These are phyloP conservation scores for Sordariomycetes sp. DNA, from an alignment of 2,329 filamentous ascomycete species.

Conservation along the genomic window DNA sequence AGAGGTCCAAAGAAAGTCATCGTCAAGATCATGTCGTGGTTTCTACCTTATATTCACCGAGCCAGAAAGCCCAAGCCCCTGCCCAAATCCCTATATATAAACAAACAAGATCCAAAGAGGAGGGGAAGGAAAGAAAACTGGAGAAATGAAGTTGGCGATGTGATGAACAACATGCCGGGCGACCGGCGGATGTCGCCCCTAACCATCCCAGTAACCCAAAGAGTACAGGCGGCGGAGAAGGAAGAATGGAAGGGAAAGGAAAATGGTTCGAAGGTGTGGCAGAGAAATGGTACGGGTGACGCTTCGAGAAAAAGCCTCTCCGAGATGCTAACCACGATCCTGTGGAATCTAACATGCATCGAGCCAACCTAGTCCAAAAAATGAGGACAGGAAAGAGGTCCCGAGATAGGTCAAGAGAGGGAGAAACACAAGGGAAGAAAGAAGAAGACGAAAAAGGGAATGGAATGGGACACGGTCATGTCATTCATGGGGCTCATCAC, in stretches of 20 bases:
- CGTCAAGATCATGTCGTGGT: neutral
- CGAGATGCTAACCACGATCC: neutral
- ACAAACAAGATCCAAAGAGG: neutral
- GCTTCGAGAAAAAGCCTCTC: neutral
- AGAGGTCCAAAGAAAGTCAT: too few relatives aligned
- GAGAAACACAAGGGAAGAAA: neutral
- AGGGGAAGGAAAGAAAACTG: too few relatives aligned
- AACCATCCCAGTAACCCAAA: neutral
- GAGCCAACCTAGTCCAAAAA: neutral
- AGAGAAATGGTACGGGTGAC: neutral
- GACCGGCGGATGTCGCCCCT: too few relatives aligned
- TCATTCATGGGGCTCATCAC: neutral
- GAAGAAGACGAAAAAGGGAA: neutral
- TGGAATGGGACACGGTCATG: slow-evolving; percentile 1
- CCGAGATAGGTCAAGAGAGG: neutral
- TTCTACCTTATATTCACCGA: neutral
- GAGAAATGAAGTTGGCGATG: neutral
- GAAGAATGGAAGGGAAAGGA: neutral
- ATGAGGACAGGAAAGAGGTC: slow-evolving; percentile 1
- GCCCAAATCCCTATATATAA: neutral
- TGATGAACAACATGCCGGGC: neutral
- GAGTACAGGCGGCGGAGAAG: neutral
- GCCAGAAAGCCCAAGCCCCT: neutral
- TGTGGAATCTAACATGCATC: neutral
- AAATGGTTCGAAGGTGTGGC: neutral